Base-by-base conservation (phyloP, 129 eudicot genomes). In the Mikania micrantha region DNA sequence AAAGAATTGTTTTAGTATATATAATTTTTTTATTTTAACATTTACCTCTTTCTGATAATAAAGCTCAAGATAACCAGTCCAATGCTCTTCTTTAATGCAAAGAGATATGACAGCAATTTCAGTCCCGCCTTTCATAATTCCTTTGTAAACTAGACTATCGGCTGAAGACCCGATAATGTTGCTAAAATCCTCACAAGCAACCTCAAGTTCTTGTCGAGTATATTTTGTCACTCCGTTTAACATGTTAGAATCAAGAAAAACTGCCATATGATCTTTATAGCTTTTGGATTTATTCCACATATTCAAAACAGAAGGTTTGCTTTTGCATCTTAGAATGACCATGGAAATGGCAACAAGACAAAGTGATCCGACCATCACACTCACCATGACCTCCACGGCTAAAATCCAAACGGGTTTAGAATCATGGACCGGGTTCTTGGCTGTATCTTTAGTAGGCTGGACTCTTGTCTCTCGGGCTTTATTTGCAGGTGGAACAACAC, bases 171-270 rank as follows among this genome's bases (percentile, higher is more conserved):
- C 99, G 50, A 94, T 94, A 19, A 94, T 87, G 81, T 94, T 94
- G 86, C 99, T 94, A 71, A 94, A 94, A 81, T 94, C 99, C 85
- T 94, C 99, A 72, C 99, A 94, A 0, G 99, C 99, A 39, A 89
- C 83, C 78, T 94, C 99, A 13, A 94, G 99, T 63, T 89, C 99
- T 73, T 87, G 88, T 45, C 97, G 78, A 80, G 67, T 87, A 56
- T 76, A 94, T 73, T 71, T 81, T 0, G 34, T 66, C 21, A 94
- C 96, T 50, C 82, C 93, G 40, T 85, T 87, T 74, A 94, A 60
- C 76, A 81, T 67, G 67, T 79, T 87, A n/a, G 96, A 74, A 83
- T 94, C 97, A 48, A 83, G 19, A 77, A 64, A 78, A 64, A 87
- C 75, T 4, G 90, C 49, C 67, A 34, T 74, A 72, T 82, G 69